These are phyloP conservation scores for Trichoderma guizhouense DNA, from an alignment of 2,329 filamentous ascomycete genomes.

Conservation along the genomic window DNA sequence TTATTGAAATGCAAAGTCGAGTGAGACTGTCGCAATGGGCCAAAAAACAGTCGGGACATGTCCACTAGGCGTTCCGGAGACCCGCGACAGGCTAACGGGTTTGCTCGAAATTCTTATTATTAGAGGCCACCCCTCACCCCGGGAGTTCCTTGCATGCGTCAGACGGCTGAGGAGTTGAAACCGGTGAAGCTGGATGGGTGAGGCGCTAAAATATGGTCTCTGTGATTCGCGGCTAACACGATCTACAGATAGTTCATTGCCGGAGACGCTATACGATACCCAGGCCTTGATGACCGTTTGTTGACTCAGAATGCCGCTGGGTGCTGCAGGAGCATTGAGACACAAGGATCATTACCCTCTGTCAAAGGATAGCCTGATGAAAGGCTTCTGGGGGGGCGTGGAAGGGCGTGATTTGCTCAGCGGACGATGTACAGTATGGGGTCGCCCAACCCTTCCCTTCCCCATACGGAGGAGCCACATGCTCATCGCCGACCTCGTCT, in stretches of 20 bases:
- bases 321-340: not conserved
- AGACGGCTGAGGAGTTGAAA: constrained; percentile 2
- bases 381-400: not conserved
- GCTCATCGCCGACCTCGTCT: not conserved
- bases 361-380: not conserved
- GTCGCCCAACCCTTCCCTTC: not conserved
- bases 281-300: not conserved
- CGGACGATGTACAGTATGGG: not conserved
- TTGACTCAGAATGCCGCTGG: not conserved
- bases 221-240: constrained; percentile 13
- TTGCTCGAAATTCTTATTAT: not conserved
- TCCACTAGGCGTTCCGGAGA: not conserved
- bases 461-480: not conserved
- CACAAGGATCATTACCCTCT: not conserved
- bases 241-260: constrained; percentile 5
- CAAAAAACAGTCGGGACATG: not conserved
- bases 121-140: not conserved
- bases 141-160: constrained; percentile 9
- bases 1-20: not conserved
- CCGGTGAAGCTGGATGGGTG: constrained; percentile 1
- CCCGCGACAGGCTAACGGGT: not conserved
- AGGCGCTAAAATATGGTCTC: not conserved
- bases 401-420: not conserved
- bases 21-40: not conserved
- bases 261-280: not conserved